Percentiles rank a stretch among this genome's conserved stretches.
These are phyloP conservation scores for Vigna hirtella DNA, from an alignment of 306 rosid species.

Conservation along the genomic window DNA sequence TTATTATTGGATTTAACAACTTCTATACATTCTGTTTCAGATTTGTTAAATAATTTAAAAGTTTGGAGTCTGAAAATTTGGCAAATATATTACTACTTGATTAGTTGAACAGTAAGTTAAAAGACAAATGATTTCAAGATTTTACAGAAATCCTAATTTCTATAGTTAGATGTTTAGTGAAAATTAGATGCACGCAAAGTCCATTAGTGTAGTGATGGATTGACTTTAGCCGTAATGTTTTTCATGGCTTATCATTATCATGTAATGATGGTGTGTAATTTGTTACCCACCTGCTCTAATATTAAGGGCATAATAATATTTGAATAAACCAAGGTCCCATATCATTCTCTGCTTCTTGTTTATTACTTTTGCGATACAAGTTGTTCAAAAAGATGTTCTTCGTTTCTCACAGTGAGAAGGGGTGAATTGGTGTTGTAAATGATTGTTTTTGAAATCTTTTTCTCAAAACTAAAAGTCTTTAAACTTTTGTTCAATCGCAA, in stretches of 20 bases:
- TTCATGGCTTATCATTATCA: constrained; percentile 26
- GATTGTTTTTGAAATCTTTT: too few species aligned
- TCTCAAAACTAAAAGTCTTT: too few species aligned
- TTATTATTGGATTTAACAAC: neutral
- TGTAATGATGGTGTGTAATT: constrained; percentile 3
- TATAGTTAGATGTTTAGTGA: neutral
- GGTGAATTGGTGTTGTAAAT: too few species aligned
- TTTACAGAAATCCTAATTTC: neutral
- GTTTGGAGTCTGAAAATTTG: neutral
- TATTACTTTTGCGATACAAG: constrained; percentile 18
- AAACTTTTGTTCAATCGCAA: too few species aligned
- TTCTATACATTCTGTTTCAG: constrained; percentile 1
- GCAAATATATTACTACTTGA: neutral
- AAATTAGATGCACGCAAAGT: constrained; percentile 3
- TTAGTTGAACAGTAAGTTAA: neutral
- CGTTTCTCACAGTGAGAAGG: too few species aligned
- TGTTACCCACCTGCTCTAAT: neutral
- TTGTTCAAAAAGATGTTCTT: too few species aligned
- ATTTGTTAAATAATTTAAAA: neutral
- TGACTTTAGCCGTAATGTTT: neutral
- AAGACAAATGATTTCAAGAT: neutral
- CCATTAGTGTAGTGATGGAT: neutral
- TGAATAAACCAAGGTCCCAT: constrained; percentile 24
- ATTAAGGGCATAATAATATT: constrained; percentile 30
- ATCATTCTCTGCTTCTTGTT: constrained; percentile 20